Conservation (phyloP, 176 grass and related monocot species). For the Ananas comosus region DNA sequence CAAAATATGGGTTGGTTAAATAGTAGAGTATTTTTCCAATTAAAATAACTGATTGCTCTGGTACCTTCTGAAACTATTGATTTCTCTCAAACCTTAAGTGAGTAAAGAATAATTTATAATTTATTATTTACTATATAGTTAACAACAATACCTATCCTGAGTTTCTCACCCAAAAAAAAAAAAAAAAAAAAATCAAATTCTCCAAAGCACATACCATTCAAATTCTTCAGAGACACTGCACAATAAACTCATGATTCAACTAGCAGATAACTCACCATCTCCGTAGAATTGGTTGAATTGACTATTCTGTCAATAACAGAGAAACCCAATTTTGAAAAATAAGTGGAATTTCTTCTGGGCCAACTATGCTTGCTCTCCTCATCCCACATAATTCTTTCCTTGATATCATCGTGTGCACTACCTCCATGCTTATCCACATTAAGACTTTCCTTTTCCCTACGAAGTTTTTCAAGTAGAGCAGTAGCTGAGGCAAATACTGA, state of each 20-base stretch:
- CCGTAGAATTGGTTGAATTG: conserved; percentile 31
- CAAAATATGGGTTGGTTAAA: no score
- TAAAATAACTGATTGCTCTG: no score
- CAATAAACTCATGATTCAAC: not conserved
- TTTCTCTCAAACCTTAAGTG: not conserved
- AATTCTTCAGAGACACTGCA: no score
- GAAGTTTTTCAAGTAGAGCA: conserved; percentile 90
- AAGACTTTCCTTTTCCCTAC: conserved; percentile 78
- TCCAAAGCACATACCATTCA: not conserved
- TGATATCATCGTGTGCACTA: conserved; percentile 35
- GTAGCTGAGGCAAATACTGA: conserved; percentile 98
- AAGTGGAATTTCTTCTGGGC: conserved; percentile 48
- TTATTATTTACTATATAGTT: not conserved
- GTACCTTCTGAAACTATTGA: no score
- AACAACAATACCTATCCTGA: not conserved
- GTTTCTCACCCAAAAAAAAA: not conserved
- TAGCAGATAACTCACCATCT: conserved; percentile 30
- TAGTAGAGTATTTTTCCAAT: no score
- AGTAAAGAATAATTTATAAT: not conserved
- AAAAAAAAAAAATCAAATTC: not conserved
- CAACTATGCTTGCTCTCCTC: conserved; percentile 57
- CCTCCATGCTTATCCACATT: conserved; percentile 56
- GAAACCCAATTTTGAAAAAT: conserved; percentile 77
- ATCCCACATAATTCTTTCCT: conserved; percentile 35
- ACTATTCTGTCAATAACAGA: conserved; percentile 61